These are phyloP conservation scores for Nannochloris sp. DNA, from an alignment of 139 green algal genomes.

Conservation along the genomic window DNA sequence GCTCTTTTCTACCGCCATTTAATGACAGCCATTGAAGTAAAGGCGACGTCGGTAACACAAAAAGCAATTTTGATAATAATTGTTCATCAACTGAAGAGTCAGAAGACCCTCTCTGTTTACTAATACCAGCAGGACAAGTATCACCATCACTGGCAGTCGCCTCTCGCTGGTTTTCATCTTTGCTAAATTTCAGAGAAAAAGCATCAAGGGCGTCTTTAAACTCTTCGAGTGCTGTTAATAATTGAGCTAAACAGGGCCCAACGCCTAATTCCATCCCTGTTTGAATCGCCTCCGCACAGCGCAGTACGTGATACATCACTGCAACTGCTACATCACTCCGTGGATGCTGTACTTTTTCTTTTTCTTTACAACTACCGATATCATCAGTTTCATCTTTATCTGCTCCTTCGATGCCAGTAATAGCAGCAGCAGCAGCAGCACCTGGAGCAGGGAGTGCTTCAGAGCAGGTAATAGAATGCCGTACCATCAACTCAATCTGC, in stretches of 20 bases:
- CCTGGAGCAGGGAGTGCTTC: constrained; percentile 12
- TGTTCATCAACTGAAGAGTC: background rate
- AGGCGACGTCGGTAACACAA: constrained; percentile 1
- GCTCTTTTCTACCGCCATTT: background rate
- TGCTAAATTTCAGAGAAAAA: too few species aligned
- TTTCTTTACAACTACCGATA: too few species aligned
- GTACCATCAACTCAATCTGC: constrained; percentile 18
- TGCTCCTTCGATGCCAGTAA: too few species aligned
- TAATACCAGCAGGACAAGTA: background rate
- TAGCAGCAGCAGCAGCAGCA: too few species aligned
- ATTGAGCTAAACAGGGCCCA: background rate
- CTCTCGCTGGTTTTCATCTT: too few species aligned
- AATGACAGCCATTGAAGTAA: background rate
- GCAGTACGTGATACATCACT: constrained; percentile 23
- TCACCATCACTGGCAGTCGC: background rate
- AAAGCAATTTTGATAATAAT: background rate
- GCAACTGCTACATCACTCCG: constrained; percentile 16
- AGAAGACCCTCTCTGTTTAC: background rate
- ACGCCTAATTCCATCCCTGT: constrained; percentile 14
- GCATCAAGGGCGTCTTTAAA: constrained; percentile 7
- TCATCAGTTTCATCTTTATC: too few species aligned
- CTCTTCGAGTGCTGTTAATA: constrained; percentile 1
- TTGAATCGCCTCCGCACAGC: constrained; percentile 16
- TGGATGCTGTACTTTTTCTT: too few species aligned
- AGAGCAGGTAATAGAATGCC: constrained; percentile 19